Percentiles rank a stretch among this genome's conserved stretches.
Conservation (phyloP, 2,329 filamentous ascomycete genomes). For the Colletotrichum brevisporum region DNA sequence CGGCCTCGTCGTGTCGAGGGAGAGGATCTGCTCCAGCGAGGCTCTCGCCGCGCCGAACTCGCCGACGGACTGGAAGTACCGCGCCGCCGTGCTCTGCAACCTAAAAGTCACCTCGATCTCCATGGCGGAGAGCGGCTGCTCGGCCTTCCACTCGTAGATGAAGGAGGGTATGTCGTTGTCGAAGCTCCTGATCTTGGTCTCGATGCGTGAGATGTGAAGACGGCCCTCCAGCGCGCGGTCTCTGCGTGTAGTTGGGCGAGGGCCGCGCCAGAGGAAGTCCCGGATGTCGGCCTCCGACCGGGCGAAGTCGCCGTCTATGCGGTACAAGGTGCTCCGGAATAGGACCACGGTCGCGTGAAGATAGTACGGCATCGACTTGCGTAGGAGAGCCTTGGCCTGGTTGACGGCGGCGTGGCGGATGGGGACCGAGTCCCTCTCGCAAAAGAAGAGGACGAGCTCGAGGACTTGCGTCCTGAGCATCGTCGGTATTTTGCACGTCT, state of each 20-base stretch:
- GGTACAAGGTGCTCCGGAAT: conserved; percentile 50
- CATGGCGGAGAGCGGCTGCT: conserved; percentile 47
- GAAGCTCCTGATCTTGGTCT: conserved; percentile 52
- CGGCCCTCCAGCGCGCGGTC: conserved; percentile 50
- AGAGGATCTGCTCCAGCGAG: conserved; percentile 50
- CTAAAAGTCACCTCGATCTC: conserved; percentile 52
- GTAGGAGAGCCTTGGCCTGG: conserved; percentile 44
- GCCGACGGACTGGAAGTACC: conserved; percentile 51
- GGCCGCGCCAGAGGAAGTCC: conserved; percentile 43
- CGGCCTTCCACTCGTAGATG: conserved; percentile 50
- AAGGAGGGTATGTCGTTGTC: conserved; percentile 47
- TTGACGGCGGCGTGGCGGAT: conserved; percentile 46
- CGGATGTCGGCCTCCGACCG: conserved; percentile 46
- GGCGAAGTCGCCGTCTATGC: conserved; percentile 46
- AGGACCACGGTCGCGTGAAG: conserved; percentile 49
- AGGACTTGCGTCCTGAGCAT: conserved; percentile 43
- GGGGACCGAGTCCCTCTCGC: conserved; percentile 48
- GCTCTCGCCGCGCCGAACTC: conserved; percentile 48
- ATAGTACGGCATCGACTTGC: conserved; percentile 50
- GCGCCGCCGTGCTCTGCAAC: conserved; percentile 50
- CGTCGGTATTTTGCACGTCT: conserved; percentile 37
- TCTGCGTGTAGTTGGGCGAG: conserved; percentile 41
- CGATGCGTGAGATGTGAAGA: conserved; percentile 51
- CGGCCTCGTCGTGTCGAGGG: conserved; percentile 45
- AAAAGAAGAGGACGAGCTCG: conserved; percentile 49